Evolutionary conservation across 345 rosid genomes (phyloP), one percentile per base, ranked within the genome.

Genomic region (Draba incana): DNA sequence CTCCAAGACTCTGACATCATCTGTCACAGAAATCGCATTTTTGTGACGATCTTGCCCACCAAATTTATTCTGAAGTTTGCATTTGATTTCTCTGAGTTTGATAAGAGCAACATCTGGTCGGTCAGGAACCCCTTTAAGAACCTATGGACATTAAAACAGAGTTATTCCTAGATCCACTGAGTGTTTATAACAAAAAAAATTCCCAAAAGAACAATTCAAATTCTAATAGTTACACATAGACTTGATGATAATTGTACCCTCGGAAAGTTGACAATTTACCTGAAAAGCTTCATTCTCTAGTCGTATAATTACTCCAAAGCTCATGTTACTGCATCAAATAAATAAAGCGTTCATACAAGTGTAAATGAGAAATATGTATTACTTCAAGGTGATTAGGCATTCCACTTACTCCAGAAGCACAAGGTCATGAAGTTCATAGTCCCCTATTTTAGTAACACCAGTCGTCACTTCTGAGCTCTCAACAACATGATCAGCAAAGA

Each of bases 221-320:
- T 41, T 27, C 15, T 10, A 57, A 31, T 51, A 47, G 31, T 4
- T 64, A 9, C 23, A 25, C 2, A 10, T 56, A 49, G 53, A 64
- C 66, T 64, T 49, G 23, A 66, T 59, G 2, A 57, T 57, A 42
- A 52, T 59, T 20, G 59, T 62, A 58, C 39, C 10, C 35, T 47
- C 3, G 10, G 38, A 61, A 47, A 68, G 30, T 48, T 55, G 58
- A 25, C 55, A 25, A 41, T 62, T 66, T 42, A 89, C 98, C 93
- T 89, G 97, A 82, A 91, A 87, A 25, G 90, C 98, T 83, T 94
- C 99, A 72, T 83, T 91, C 82, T 94, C 99, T 37, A 94, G 95
- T 64, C 98, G 95, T 62, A 94, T 94, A 31, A 92, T 86, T 44
- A 94, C 88, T 55, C 99, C 99, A 70, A 91, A 94, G 81, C 85